Percentiles rank a stretch among this genome's conserved stretches.
Evolutionary conservation across 768 basidiomycete species (phyloP).

Genomic region (Exidia glandulosa): DNA sequence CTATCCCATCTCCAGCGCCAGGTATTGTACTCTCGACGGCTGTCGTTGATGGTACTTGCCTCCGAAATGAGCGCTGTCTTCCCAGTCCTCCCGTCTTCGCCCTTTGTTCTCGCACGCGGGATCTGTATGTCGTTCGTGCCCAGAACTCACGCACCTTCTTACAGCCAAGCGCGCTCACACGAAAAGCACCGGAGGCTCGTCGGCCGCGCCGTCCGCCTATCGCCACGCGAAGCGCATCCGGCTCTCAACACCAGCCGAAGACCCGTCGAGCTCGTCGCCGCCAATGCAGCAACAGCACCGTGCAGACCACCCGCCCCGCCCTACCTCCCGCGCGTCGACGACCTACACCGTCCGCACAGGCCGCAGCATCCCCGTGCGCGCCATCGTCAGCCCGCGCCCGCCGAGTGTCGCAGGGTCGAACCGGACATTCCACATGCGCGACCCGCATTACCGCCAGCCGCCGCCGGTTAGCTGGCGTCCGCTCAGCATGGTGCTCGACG

Average conservation of each 20-base stretch:
- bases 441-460: slow-evolving; percentile 47
- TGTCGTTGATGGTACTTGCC: too few species aligned
- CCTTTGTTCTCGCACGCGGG: too few species aligned
- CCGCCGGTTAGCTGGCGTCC: slow-evolving; percentile 31
- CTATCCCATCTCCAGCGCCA: neutral
- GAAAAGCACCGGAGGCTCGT: neutral
- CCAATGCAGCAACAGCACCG: too few species aligned
- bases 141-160: too few species aligned
- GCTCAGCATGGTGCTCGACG: slow-evolving; percentile 49
- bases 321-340: neutral
- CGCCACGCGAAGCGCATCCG: neutral
- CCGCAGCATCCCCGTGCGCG: slow-evolving; percentile 52
- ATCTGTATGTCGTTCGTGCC: too few species aligned
- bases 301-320: neutral
- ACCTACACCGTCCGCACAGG: neutral
- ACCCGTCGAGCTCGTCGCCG: neutral
- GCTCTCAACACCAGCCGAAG: neutral
- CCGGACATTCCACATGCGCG: slow-evolving; percentile 65
- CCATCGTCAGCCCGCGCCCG: slow-evolving; percentile 66
- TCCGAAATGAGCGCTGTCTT: too few species aligned
- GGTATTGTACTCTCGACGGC: neutral
- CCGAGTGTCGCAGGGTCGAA: slow-evolving; percentile 41
- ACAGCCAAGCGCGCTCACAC: neutral
- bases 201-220: neutral
- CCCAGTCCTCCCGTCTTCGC: too few species aligned